Conservation (phyloP, 2,329 filamentous ascomycete genomes). For the Aspergillus quadrilineatus region DNA sequence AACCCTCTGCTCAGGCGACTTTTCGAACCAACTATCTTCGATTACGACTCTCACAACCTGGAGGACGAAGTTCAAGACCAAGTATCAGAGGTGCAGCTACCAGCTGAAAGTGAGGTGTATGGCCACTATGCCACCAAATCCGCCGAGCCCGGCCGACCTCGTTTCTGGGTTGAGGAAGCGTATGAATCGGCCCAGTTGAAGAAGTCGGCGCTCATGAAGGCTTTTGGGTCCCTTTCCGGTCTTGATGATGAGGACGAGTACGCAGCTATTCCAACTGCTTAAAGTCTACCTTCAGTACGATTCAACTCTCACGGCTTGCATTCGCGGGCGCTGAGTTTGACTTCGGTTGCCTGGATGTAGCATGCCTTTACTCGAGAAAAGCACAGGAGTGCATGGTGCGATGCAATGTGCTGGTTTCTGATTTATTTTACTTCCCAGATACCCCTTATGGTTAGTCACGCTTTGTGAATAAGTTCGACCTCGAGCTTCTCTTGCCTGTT, state of each 20-base stretch:
- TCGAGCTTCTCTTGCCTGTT: neutral
- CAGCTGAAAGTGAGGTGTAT: neutral
- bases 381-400: neutral
- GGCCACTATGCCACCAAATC: neutral
- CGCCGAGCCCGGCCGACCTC: too few species aligned
- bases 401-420: neutral
- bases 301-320: too few species aligned
- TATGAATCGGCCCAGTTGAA: neutral
- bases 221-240: neutral
- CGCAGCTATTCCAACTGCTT: too few species aligned
- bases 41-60: neutral
- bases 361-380: too few species aligned
- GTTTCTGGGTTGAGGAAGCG: neutral
- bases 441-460: neutral
- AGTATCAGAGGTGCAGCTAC: neutral
- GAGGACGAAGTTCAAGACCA: neutral
- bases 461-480: neutral
- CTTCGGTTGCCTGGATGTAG: too few species aligned
- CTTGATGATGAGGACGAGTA: neutral
- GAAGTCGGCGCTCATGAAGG: neutral
- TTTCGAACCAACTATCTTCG: conserved; percentile 5
- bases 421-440: neutral
- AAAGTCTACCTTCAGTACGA: too few species aligned
- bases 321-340: too few species aligned
- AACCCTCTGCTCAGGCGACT: conserved; percentile 20